Evolutionary conservation across 331 rosid species (phyloP).

Genomic region (Quercus phellos): DNA sequence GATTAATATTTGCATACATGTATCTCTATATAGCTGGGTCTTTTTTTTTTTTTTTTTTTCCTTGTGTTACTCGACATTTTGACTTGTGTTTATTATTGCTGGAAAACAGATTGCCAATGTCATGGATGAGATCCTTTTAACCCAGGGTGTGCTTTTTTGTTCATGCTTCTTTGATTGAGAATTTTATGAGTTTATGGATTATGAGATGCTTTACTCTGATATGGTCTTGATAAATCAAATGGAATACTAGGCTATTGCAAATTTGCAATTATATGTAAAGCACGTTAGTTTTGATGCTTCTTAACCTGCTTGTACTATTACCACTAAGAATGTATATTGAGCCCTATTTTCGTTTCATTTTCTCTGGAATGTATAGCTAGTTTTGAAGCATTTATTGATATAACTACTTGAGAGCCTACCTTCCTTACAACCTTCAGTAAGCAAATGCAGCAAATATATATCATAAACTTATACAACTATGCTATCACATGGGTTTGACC

Average conservation of each 20-base stretch:
- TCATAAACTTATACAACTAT: neutral
- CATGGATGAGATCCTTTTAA: constrained; percentile 56
- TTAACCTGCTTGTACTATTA: neutral
- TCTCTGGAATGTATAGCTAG: neutral
- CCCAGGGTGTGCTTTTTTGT: constrained; percentile 50
- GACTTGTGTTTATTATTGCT: constrained; percentile 5
- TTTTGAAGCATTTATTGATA: neutral
- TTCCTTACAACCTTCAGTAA: neutral
- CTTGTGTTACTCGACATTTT: neutral
- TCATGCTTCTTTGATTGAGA: constrained; percentile 5
- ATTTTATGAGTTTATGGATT: neutral
- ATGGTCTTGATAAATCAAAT: no score
- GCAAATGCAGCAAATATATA: neutral
- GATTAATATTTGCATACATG: neutral
- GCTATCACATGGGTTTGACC: neutral
- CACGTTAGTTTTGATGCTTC: neutral
- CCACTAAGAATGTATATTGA: neutral
- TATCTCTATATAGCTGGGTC: constrained; percentile 6
- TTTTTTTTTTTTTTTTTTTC: neutral
- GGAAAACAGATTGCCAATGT: constrained; percentile 56
- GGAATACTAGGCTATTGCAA: neutral
- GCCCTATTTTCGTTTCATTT: neutral
- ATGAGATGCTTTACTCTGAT: neutral
- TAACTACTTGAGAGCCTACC: neutral
- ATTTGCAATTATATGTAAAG: neutral